Evolutionary conservation across 2,329 filamentous ascomycete genomes (phyloP).

Genomic region (Elsinoe batatas): DNA sequence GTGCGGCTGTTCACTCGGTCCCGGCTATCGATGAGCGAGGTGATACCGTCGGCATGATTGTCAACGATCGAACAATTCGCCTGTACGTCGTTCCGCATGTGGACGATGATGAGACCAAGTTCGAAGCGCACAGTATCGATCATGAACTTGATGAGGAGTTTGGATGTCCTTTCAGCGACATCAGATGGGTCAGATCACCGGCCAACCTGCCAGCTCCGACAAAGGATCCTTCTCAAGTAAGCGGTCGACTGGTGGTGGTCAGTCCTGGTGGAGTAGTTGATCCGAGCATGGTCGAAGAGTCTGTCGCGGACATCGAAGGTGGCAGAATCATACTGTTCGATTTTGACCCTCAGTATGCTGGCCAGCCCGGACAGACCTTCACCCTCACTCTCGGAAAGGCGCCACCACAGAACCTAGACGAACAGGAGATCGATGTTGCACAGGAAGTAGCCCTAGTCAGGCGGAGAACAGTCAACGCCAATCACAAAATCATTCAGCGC

Average conservation of each 20-base stretch:
- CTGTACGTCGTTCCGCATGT: slow-evolving; percentile 28
- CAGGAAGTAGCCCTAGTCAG: slow-evolving; percentile 28
- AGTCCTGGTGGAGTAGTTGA: slow-evolving; percentile 28
- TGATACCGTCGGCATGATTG: slow-evolving; percentile 29
- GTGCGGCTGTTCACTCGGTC: slow-evolving; percentile 28
- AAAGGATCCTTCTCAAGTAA: slow-evolving; percentile 21
- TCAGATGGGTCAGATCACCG: slow-evolving; percentile 27
- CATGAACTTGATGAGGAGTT: slow-evolving; percentile 31
- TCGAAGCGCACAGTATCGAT: slow-evolving; percentile 30
- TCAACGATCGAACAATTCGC: slow-evolving; percentile 29
- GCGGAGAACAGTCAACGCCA: slow-evolving; percentile 28
- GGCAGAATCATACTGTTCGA: slow-evolving; percentile 29
- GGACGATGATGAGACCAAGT: slow-evolving; percentile 19
- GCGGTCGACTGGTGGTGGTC: slow-evolving; percentile 27
- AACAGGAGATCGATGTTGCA: slow-evolving; percentile 26
- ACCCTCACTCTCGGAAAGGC: slow-evolving; percentile 27
- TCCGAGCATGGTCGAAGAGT: slow-evolving; percentile 21
- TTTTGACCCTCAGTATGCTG: slow-evolving; percentile 26
- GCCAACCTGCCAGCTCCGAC: slow-evolving; percentile 21
- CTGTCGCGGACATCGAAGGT: slow-evolving; percentile 28
- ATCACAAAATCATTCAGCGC: slow-evolving; percentile 23
- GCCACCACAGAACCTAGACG: slow-evolving; percentile 26
- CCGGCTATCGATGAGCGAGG: slow-evolving; percentile 29
- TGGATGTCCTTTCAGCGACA: slow-evolving; percentile 29
- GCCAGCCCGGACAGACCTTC: slow-evolving; percentile 30